These are phyloP conservation scores for Phlyctochytrium arcticum DNA, from an alignment of 192 early-diverging fungal species.

Conservation along the genomic window DNA sequence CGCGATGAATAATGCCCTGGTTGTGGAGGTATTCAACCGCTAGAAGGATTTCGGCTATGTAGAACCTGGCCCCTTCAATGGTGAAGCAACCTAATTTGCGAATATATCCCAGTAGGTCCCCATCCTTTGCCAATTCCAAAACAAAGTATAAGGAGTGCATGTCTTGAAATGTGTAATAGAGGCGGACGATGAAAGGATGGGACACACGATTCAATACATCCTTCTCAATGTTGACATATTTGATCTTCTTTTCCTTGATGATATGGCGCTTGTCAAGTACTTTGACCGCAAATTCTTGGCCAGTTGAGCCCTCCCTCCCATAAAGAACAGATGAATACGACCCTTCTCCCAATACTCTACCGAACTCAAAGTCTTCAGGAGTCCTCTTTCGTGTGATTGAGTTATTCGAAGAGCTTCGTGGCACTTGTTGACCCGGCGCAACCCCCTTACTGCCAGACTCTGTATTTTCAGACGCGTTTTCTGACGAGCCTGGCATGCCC, in stretches of 20 bases:
- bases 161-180: conserved; percentile 97
- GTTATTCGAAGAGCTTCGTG: too few relatives aligned
- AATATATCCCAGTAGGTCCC: conserved; percentile 85
- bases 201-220: conserved; percentile 74
- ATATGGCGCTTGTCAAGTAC: conserved; percentile 60
- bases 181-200: conserved; percentile 86
- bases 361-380: conserved; percentile 83
- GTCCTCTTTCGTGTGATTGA: too few relatives aligned
- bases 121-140: conserved; percentile 83
- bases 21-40: conserved; percentile 88
- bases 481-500: too few relatives aligned
- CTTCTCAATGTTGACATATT: conserved; percentile 94
- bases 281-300: conserved; percentile 81
- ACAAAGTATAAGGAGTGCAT: conserved; percentile 87
- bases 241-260: conserved; percentile 91
- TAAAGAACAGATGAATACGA: conserved; percentile 90
- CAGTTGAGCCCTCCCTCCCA: conserved; percentile 68
- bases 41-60: conserved; percentile 79
- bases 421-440: too few relatives aligned
- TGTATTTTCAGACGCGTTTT: too few relatives aligned
- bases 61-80: conserved; percentile 72
- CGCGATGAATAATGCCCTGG: conserved; percentile 84
- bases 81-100: conserved; percentile 63
- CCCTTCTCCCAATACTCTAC: conserved; percentile 84
- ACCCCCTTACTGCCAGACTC: too few relatives aligned